Conservation (phyloP, 805 yeast genomes). For the Kazachstania kunashirensis region DNA sequence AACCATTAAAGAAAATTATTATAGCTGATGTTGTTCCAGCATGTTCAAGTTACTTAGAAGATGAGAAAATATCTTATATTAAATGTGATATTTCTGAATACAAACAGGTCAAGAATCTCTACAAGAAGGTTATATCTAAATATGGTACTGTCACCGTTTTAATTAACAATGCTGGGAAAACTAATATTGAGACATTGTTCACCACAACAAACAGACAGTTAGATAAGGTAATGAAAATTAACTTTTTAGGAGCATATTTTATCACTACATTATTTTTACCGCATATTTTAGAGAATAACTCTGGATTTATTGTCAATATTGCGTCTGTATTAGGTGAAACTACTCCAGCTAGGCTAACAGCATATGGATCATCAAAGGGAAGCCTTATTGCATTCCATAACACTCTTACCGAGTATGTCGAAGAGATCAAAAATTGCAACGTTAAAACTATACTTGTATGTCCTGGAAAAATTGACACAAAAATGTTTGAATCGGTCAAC, state of each 20-base stretch:
- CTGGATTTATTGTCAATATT: slow-evolving; percentile 74
- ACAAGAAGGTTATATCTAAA: slow-evolving; percentile 34
- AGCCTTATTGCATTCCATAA: slow-evolving; percentile 81
- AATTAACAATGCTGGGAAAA: slow-evolving; percentile 80
- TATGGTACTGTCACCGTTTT: slow-evolving; percentile 55
- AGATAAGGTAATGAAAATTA: slow-evolving; percentile 53
- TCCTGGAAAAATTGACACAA: slow-evolving; percentile 79
- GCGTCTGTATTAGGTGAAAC: slow-evolving; percentile 80
- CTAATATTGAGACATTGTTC: slow-evolving; percentile 46
- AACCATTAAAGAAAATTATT: slow-evolving; percentile 43
- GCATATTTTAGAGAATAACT: slow-evolving; percentile 44
- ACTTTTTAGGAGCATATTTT: slow-evolving; percentile 60
- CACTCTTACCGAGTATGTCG: slow-evolving; percentile 57
- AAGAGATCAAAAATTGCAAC: slow-evolving; percentile 14
- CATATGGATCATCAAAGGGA: slow-evolving; percentile 86
- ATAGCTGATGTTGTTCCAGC: slow-evolving; percentile 49
- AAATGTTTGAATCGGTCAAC: slow-evolving; percentile 59
- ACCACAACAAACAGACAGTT: slow-evolving; percentile 51
- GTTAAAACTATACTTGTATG: slow-evolving; percentile 67
- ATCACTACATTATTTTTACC: slow-evolving; percentile 67
- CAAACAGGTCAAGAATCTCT: slow-evolving; percentile 35
- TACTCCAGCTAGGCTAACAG: slow-evolving; percentile 70
- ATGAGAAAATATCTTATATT: slow-evolving; percentile 42
- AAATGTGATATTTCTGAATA: slow-evolving; percentile 61
- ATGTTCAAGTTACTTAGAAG: slow-evolving; percentile 15